Base-by-base conservation (phyloP, 2,329 filamentous ascomycete species). In the Fusarium sp. region DNA sequence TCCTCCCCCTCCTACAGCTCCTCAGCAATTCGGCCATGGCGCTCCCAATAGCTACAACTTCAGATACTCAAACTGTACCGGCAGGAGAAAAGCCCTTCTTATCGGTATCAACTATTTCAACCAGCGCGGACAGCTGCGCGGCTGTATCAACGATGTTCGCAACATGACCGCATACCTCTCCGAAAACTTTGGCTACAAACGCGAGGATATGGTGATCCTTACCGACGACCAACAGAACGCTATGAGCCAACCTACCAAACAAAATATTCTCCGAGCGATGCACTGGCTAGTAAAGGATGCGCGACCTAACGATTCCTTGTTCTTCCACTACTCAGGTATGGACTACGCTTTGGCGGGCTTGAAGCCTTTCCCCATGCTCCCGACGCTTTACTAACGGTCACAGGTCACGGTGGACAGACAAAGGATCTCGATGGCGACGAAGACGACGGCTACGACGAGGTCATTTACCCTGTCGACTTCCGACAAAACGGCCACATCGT, bases 51-150 rank as follows among this genome's bases (percentile, higher is more conserved):
- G 86, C 74, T 97, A 97, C 80, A 89, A 86, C 46, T 98, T 94
- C 81, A 92, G 95, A 80, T 98, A 98, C 81, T 97, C 94, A 48
- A 91, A 91, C 72, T 98, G 94, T 79, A 97, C 92, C 8, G 95
- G 94, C 47, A 89, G 90, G 75, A 86, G 94, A 78, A 98, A 98
- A 83, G 95, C 94, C 7, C 84, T 98, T 30, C 82, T 98, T 66
- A 95, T 98, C 73, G 95, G 95, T 58, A 97, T 98, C 84, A 98
- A 98, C 82, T 98, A 98, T 82, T 98, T 98, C 78, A 91, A 92
- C 54, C 94, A 98, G 82, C 90, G 93, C 62, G 94, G 94, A 29
- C 93, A 98, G 84, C 85, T 98, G 49, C 87, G 94, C 62, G 95
- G 95, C 47, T 98, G 95, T 78, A 98, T 98, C 84, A 98, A 98